Evolutionary conservation across 441 rosid genomes (phyloP).

Genomic region (Manihot esculenta): DNA sequence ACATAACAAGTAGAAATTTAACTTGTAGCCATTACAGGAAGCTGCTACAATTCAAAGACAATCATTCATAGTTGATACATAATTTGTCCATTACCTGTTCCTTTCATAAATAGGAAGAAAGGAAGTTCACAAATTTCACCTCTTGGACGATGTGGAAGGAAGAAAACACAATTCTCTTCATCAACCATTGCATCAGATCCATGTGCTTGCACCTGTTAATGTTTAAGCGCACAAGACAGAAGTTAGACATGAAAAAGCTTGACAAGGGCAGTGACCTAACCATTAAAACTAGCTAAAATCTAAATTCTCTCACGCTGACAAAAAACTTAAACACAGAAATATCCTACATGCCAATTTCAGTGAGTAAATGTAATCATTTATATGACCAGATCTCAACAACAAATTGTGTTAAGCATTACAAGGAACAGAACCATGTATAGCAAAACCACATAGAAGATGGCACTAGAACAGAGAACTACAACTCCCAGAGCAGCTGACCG

Average conservation of each 20-base stretch:
- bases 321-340: too few relatives aligned
- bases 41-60: background rate
- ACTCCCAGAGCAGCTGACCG: background rate
- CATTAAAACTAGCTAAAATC: background rate
- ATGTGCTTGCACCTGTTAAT: conserved; percentile 91
- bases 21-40: background rate
- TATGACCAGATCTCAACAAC: too few relatives aligned
- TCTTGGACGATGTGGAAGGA: conserved; percentile 91
- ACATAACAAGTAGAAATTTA: background rate
- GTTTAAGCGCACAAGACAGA: background rate
- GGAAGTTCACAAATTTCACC: conserved; percentile 76
- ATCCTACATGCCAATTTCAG: background rate
- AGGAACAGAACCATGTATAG: background rate
- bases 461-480: background rate
- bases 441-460: background rate
- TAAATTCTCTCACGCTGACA: background rate
- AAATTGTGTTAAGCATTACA: background rate
- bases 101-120: conserved; percentile 90
- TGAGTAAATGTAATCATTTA: background rate
- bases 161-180: conserved; percentile 93
- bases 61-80: too few relatives aligned
- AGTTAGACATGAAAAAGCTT: background rate
- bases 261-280: background rate
- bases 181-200: conserved; percentile 96
- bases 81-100: conserved; percentile 59